phyloP scores from a whole-genome alignment of 306 rosid genomes.

The Echinosophora koreensis region DNA sequence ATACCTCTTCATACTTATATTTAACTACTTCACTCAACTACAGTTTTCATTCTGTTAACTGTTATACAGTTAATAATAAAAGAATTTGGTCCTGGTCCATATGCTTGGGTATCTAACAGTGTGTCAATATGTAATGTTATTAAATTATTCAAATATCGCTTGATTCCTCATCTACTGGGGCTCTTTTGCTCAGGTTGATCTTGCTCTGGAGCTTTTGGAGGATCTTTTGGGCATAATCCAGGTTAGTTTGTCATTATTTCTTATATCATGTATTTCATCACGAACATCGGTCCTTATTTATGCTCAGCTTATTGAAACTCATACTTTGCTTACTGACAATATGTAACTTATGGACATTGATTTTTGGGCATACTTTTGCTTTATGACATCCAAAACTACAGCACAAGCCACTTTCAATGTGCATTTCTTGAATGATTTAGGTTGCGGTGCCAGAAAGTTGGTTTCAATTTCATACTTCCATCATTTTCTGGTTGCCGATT shows the following conservation, averaged over 20 bases:
- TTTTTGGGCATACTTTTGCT: conserved; percentile 22
- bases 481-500: conserved; percentile 36
- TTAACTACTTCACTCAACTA: no score
- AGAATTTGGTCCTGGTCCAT: no score
- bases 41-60: no score
- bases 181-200: conserved; percentile 74
- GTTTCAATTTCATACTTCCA: conserved; percentile 36
- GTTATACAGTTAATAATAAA: no score
- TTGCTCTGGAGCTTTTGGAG: conserved; percentile 88
- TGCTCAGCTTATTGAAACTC: conserved; percentile 17
- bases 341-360: conserved; percentile 16
- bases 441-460: conserved; percentile 22
- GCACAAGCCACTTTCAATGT: background rate
- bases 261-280: background rate
- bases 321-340: conserved; percentile 6
- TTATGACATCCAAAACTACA: background rate
- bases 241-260: conserved; percentile 53
- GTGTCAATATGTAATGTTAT: conserved; percentile 15
- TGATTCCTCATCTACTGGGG: conserved; percentile 39
- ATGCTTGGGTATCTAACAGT: no score
- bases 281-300: conserved; percentile 29
- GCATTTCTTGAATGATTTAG: conserved; percentile 37
- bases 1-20: no score
- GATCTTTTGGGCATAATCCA: conserved; percentile 92
- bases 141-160: conserved; percentile 26